Base-by-base conservation (phyloP, 208 protist species). In the Trypanosoma caninum region DNA sequence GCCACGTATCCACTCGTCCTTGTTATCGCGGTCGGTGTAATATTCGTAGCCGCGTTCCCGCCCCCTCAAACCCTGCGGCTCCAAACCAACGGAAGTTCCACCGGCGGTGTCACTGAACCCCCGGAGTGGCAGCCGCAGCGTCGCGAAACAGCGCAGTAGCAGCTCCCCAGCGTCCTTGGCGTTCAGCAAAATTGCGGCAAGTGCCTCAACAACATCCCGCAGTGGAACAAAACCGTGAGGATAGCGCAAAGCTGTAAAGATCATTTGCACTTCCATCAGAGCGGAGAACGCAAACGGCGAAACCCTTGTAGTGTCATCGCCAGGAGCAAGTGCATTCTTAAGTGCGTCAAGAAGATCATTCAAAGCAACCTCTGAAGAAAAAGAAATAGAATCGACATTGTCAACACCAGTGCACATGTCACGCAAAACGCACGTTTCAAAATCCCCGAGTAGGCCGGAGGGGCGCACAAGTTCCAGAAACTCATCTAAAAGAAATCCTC, bases 1-100 rank as follows among this genome's bases (percentile, higher is more conserved):
- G 20, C 82, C 84, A 18, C 66, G 76, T 27, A 89, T 65, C 84
- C 88, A 94, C 68, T 88, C 80, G 50, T 93, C 89, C 14, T 74
- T 72, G 47, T 80, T 81, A 55, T 93, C 84, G 13, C 71, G 65
- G 37, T 77, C 65, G 11, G 70, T 72, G 50, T 74, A 65, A 65
- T 91, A 91, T 38, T 87, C 81, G 42, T 91, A 91, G 20, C 56
- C 55, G 20, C 59, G 59, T 28, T 61, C 38, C 25, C 18, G 31
- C n/a, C 52, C 50, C 3, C 11, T 18, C 2, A 28, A 14, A 45
- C 7, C n/a, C 30, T n/a, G 14, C 33, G 54, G 34, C 61, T 27
- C 14, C 10, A 28, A 6, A 34, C 38, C 10, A 28, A 55, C 8
- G 53, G 42, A 25, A 5, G 27, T 20, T 34, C 6, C 11, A 22